Evolutionary conservation across 805 yeast genomes (phyloP).

Genomic region (Cyberlindnera mississippiensis): DNA sequence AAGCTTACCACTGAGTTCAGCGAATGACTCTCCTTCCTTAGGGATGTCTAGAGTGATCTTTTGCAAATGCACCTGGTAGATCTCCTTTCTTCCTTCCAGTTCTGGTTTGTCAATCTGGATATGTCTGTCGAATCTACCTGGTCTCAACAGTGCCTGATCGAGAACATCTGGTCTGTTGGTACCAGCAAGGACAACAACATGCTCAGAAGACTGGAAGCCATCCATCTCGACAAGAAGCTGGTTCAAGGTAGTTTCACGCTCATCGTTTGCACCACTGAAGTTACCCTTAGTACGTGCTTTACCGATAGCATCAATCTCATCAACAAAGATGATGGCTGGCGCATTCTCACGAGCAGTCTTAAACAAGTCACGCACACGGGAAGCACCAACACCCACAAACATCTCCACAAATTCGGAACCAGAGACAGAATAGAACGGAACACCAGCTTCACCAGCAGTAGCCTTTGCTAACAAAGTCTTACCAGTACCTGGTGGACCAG

Average conservation of each 20-base stretch:
- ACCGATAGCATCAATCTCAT: constrained; percentile 99
- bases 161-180: constrained; percentile 93
- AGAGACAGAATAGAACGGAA: constrained; percentile 91
- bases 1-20: constrained; percentile 71
- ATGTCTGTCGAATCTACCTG: constrained; percentile 97
- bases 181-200: constrained; percentile 95
- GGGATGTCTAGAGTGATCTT: constrained; percentile 59
- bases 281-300: constrained; percentile 80
- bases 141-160: constrained; percentile 90
- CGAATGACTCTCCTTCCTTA: constrained; percentile 39
- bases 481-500: constrained; percentile 99
- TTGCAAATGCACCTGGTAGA: constrained; percentile 79
- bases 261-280: constrained; percentile 81
- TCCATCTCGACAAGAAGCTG: constrained; percentile 98
- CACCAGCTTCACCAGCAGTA: constrained; percentile 99
- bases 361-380: constrained; percentile 94
- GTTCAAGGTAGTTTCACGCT: constrained; percentile 92
- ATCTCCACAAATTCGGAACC: constrained; percentile 98
- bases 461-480: constrained; percentile 96
- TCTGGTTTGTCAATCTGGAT: constrained; percentile 91
- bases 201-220: constrained; percentile 88
- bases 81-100: constrained; percentile 89
- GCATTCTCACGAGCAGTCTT: constrained; percentile 90
- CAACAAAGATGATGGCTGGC: constrained; percentile 94
- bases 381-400: constrained; percentile 99